phyloP scores from a whole-genome alignment of 176 grass and related monocot species.

The Rhipidocladum racemiflorum region DNA sequence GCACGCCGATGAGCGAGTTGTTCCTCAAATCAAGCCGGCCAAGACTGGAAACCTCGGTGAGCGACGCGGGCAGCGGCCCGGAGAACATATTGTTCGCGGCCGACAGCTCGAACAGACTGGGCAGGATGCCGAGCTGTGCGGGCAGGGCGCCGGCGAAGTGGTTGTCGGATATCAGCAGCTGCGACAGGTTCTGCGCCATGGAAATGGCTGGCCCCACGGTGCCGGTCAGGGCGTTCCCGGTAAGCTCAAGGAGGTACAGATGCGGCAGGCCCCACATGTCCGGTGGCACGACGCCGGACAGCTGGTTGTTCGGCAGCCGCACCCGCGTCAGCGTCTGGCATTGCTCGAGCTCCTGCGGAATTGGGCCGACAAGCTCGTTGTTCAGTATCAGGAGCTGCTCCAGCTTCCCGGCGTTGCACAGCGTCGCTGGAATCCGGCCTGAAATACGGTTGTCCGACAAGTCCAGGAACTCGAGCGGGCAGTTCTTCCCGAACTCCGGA shows the following conservation, averaged over 20 bases:
- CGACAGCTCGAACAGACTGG: slow-evolving; percentile 56
- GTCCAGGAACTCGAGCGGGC: slow-evolving; percentile 58
- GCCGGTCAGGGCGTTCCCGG: slow-evolving; percentile 60
- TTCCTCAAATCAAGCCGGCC: slow-evolving; percentile 56
- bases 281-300: slow-evolving; percentile 50
- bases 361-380: slow-evolving; percentile 51
- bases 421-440: slow-evolving; percentile 48
- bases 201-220: slow-evolving; percentile 39
- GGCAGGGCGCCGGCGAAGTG: slow-evolving; percentile 60
- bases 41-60: slow-evolving; percentile 40
- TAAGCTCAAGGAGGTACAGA: slow-evolving; percentile 66
- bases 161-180: slow-evolving; percentile 73
- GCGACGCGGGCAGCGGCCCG: slow-evolving; percentile 41
- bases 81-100: slow-evolving; percentile 58
- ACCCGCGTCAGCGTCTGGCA: slow-evolving; percentile 61
- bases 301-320: slow-evolving; percentile 59
- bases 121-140: slow-evolving; percentile 45
- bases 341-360: slow-evolving; percentile 52
- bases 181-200: slow-evolving; percentile 59
- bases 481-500: slow-evolving; percentile 48
- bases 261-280: slow-evolving; percentile 66
- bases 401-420: slow-evolving; percentile 52
- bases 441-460: slow-evolving; percentile 57
- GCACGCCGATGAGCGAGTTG: slow-evolving; percentile 59
- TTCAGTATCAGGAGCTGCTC: slow-evolving; percentile 64